These are phyloP conservation scores for Marchantia polymorpha DNA, from an alignment of 225 moss, liverwort and hornwort genomes.

Conservation along the genomic window DNA sequence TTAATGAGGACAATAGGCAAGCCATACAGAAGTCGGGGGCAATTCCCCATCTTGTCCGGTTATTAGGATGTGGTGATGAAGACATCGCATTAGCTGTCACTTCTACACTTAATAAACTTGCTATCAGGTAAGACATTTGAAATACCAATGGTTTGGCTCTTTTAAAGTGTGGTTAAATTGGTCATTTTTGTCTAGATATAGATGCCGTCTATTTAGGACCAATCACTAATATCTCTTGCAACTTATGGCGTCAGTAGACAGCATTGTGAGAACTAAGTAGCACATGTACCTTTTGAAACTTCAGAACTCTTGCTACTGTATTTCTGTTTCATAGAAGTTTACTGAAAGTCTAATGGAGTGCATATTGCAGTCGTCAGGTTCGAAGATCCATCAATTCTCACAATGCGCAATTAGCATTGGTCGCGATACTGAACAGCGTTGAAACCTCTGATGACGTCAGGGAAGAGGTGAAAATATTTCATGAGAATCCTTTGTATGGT, in stretches of 20 bases:
- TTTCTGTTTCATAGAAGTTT: background rate
- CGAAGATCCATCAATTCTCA: conserved; percentile 77
- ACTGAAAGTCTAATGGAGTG: conserved; percentile 7
- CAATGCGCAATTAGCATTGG: conserved; percentile 72
- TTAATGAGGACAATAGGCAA: conserved; percentile 67
- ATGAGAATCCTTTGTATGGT: background rate
- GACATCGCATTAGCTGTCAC: conserved; percentile 64
- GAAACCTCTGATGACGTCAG: conserved; percentile 54
- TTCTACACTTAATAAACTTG: conserved; percentile 65
- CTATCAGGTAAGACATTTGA: conserved; percentile 45
- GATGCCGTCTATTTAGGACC: background rate
- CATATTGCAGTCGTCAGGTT: conserved; percentile 61
- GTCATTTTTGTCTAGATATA: background rate
- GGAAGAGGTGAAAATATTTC: conserved; percentile 50
- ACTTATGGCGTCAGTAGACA: no score
- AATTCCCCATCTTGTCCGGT: conserved; percentile 74
- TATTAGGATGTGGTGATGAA: conserved; percentile 82
- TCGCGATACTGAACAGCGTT: conserved; percentile 72
- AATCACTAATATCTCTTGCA: background rate
- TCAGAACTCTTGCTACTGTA: background rate
- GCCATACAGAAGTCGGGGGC: conserved; percentile 82
- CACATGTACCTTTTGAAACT: background rate
- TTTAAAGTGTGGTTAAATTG: background rate
- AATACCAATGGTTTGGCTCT: background rate
- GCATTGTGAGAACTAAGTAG: no score